Base-by-base conservation (phyloP, 768 basidiomycete species). In the Naganishia randhawae region DNA sequence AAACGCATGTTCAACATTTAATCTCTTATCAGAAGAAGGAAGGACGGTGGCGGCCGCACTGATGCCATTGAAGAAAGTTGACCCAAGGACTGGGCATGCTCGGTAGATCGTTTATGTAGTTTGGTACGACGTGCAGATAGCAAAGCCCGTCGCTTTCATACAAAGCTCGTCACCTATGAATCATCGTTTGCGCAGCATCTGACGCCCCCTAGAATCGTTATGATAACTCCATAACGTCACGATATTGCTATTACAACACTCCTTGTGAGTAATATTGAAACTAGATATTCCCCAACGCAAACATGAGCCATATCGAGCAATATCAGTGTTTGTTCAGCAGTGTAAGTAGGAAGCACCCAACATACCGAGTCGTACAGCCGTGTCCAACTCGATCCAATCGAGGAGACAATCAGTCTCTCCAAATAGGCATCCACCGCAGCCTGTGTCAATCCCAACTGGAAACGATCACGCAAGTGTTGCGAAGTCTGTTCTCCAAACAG, bases 231-330 rank as follows among this genome's bases (percentile, higher is more conserved):
- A 31, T 14, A 7, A 25, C 4, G 51, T 33, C 29, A 31, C 25
- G 19, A 22, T 42, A 29, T 31, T 25, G 50, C 6, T 50, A 19
- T 41, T 82, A 86, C 70, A 92, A 76, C 83, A 92, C 92, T 63
- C 89, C 92, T 78, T 94, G 91, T 29, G 91, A 92, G 78, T 92
- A 92, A 77, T 93, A 94, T 83, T 94, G 92, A 81, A 88, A 94
- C 91, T 93, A 73, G 37, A 37, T 8, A 55, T 22, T 16, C 27
- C 33, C 53, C 1, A 48, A n/a, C 45, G 45, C 11, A 45, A 27
- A 6, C 0, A 37, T 7, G n/a, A n/a, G n/a, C n/a, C n/a, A n/a
- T n/a, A n/a, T n/a, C n/a, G n/a, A 22, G 22, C n/a, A 54, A 57
- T 17, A 37, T 13, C 14, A 22, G 32, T 9, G 29, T 13, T 27